Evolutionary conservation across 805 yeast genomes (phyloP).

Genomic region (Yarrowia keelungensis): DNA sequence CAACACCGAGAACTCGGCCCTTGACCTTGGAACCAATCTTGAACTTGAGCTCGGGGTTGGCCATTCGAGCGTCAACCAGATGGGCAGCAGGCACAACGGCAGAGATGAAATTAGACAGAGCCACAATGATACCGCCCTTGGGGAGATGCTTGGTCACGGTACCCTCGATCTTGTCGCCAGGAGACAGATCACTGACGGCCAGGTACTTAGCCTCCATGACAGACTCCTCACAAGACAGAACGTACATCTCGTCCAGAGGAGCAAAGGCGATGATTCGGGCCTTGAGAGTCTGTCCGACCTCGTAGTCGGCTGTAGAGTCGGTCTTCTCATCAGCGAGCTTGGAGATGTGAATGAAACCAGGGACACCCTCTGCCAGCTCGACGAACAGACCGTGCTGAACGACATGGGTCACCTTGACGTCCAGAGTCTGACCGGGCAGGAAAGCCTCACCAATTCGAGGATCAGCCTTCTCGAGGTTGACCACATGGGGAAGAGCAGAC

Average conservation of each 20-base stretch:
- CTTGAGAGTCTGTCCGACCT: slow-evolving; percentile 67
- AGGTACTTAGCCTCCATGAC: slow-evolving; percentile 70
- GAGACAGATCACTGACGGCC: slow-evolving; percentile 72
- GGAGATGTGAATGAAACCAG: slow-evolving; percentile 83
- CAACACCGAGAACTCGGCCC: slow-evolving; percentile 55
- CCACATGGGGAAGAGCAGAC: slow-evolving; percentile 65
- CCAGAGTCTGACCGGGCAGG: slow-evolving; percentile 71
- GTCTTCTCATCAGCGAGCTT: slow-evolving; percentile 56
- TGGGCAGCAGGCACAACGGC: slow-evolving; percentile 79
- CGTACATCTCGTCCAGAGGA: slow-evolving; percentile 66
- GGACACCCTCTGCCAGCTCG: slow-evolving; percentile 57
- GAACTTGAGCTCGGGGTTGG: slow-evolving; percentile 91
- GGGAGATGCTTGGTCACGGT: slow-evolving; percentile 64
- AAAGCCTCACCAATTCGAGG: slow-evolving; percentile 62
- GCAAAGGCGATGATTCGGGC: slow-evolving; percentile 83
- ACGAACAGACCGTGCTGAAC: slow-evolving; percentile 52
- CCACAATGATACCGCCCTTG: slow-evolving; percentile 71
- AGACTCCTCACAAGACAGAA: slow-evolving; percentile 72
- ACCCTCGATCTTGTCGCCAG: slow-evolving; percentile 67
- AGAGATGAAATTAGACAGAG: slow-evolving; percentile 64
- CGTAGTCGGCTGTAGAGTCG: slow-evolving; percentile 52
- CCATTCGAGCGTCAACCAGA: slow-evolving; percentile 81
- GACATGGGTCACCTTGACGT: slow-evolving; percentile 63
- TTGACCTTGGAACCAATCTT: slow-evolving; percentile 82
- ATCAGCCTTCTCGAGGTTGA: slow-evolving; percentile 50